phyloP scores from a whole-genome alignment of 345 rosid species.

The Alliaria petiolata region DNA sequence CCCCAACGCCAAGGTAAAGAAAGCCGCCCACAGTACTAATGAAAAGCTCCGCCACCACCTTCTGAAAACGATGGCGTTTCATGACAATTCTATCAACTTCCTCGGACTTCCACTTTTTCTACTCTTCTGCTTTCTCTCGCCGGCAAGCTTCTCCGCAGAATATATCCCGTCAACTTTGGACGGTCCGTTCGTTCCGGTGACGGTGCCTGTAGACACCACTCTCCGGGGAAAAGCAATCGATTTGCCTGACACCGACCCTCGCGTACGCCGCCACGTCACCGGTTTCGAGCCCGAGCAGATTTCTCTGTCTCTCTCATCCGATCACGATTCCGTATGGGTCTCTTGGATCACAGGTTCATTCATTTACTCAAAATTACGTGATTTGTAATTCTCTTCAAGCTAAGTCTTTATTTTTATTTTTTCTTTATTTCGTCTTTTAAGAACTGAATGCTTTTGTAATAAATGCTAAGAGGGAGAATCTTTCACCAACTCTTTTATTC shows the following conservation, averaged over 20 bases:
- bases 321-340: constrained; percentile 62
- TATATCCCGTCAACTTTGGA: constrained; percentile 53
- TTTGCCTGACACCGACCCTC: constrained; percentile 60
- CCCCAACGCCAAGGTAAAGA: background rate
- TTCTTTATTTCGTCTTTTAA: background rate
- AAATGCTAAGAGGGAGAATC: constrained; percentile 11
- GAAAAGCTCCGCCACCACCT: constrained; percentile 26
- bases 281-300: constrained; percentile 70
- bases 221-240: constrained; percentile 63
- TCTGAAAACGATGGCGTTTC: constrained; percentile 27
- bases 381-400: background rate
- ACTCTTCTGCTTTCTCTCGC: constrained; percentile 3
- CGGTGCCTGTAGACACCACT: constrained; percentile 50
- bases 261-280: constrained; percentile 50
- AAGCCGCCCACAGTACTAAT: constrained; percentile 5
- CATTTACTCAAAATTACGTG: background rate
- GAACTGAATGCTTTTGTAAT: constrained; percentile 3
- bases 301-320: constrained; percentile 53
- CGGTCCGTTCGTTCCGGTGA: constrained; percentile 64
- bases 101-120: background rate
- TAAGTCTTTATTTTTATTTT: background rate
- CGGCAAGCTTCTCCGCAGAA: constrained; percentile 1
- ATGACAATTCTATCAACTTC: background rate
- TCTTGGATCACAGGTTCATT: constrained; percentile 69
- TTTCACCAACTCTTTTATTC: background rate